Evolutionary conservation across 352 stramenopile genomes (phyloP).

Genomic region (Phytophthora kernoviae): DNA sequence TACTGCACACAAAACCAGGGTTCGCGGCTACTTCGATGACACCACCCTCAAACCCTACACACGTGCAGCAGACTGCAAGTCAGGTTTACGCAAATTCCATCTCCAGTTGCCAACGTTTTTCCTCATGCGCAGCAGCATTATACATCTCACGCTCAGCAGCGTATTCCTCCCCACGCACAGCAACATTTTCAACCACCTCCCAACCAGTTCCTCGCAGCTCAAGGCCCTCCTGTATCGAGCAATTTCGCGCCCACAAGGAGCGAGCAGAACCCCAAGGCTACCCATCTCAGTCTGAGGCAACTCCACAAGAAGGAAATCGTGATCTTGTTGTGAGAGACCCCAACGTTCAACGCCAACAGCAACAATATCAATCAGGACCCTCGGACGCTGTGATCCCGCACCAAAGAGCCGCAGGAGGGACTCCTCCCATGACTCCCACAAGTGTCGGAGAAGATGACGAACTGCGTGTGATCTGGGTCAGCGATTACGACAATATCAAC

Average conservation of each 20-base stretch:
- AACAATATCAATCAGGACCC: constrained; percentile 13
- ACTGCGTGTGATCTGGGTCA: constrained; percentile 39
- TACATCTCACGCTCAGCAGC: not conserved
- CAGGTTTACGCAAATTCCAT: constrained; percentile 15
- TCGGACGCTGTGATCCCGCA: constrained; percentile 28
- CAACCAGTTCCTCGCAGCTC: constrained; percentile 8
- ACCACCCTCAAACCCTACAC: constrained; percentile 13
- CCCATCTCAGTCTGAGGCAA: constrained; percentile 27
- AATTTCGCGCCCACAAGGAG: constrained; percentile 9
- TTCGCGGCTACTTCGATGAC: constrained; percentile 18
- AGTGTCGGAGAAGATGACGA: constrained; percentile 34
- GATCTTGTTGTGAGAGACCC: constrained; percentile 27
- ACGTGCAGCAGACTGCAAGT: constrained; percentile 13
- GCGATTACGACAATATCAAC: constrained; percentile 47
- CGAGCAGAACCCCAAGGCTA: constrained; percentile 18
- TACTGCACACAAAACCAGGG: constrained; percentile 18
- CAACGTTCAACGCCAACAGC: constrained; percentile 20
- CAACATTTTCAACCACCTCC: constrained; percentile 18
- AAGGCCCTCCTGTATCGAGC: constrained; percentile 9
- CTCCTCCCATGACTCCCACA: constrained; percentile 3
- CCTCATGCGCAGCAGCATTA: constrained; percentile 14
- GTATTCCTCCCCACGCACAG: not conserved
- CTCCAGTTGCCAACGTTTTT: constrained; percentile 15
- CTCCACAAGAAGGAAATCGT: constrained; percentile 26
- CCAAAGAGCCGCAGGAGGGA: constrained; percentile 10